Conservation (phyloP, 2,329 filamentous ascomycete genomes). For the Aureobasidium musti region DNA sequence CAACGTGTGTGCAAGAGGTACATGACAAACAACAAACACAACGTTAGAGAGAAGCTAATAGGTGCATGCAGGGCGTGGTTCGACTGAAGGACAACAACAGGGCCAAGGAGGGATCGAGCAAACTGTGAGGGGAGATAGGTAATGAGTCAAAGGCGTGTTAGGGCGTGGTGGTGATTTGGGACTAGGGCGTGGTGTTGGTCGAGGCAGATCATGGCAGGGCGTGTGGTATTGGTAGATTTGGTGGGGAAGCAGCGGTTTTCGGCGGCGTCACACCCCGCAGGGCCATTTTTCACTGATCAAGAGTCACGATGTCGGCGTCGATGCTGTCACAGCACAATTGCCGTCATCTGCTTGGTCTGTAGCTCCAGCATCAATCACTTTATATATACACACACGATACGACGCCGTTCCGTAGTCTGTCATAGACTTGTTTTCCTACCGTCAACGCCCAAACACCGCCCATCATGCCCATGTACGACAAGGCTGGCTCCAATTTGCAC, state of each 20-base stretch:
- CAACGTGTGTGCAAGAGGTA: conserved; percentile 78
- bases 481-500: neutral
- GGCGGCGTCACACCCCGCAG: conserved; percentile 12
- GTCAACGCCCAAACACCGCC: neutral
- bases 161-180: neutral
- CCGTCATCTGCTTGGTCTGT: neutral
- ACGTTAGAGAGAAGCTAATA: conserved; percentile 33
- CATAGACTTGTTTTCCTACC: neutral
- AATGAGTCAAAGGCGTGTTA: conserved; percentile 11
- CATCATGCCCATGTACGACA: conserved; percentile 32
- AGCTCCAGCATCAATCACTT: no score
- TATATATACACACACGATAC: neutral
- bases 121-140: neutral
- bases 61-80: conserved; percentile 51
- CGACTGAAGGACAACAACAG: conserved; percentile 47
- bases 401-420: neutral
- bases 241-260: conserved; percentile 9
- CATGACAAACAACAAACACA: conserved; percentile 27
- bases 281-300: conserved; percentile 16
- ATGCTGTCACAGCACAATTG: conserved; percentile 5
- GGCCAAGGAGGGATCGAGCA: neutral
- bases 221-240: neutral
- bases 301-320: conserved; percentile 20
- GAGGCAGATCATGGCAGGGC: neutral
- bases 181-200: neutral